These are phyloP conservation scores for Medicago lupulina DNA, from an alignment of 306 rosid species.

Conservation along the genomic window DNA sequence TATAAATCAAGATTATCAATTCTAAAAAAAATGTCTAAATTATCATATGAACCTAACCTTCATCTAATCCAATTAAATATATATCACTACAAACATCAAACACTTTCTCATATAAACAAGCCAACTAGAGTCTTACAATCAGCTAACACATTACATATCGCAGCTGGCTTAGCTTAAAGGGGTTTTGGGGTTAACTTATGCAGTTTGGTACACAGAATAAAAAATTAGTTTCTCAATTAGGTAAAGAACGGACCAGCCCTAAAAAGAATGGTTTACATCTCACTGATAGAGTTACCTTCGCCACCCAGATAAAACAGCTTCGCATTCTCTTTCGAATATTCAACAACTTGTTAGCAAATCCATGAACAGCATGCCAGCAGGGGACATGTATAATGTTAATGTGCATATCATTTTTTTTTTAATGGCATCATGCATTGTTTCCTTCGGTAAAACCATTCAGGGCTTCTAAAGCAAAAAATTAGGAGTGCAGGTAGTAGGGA, in stretches of 20 bases:
- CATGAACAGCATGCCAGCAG: constrained; percentile 21
- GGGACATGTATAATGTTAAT: neutral
- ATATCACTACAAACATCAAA: neutral
- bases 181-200: neutral
- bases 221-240: constrained; percentile 6
- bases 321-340: neutral
- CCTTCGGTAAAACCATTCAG: neutral
- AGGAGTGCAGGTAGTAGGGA: neutral
- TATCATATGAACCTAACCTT: neutral
- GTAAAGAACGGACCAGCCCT: neutral
- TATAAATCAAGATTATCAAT: neutral
- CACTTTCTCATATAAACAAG: neutral
- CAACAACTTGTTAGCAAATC: constrained; percentile 2
- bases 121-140: neutral
- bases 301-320: neutral
- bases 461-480: constrained; percentile 21
- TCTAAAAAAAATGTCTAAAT: neutral
- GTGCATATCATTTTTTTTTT: neutral
- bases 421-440: neutral
- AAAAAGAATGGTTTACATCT: neutral
- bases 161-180: neutral
- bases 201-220: neutral
- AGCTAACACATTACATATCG: neutral
- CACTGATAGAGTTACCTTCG: constrained; percentile 4
- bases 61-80: neutral